Evolutionary conservation across 2,329 filamentous ascomycete species (phyloP).

Genomic region (Colletotrichum higginsianum): DNA sequence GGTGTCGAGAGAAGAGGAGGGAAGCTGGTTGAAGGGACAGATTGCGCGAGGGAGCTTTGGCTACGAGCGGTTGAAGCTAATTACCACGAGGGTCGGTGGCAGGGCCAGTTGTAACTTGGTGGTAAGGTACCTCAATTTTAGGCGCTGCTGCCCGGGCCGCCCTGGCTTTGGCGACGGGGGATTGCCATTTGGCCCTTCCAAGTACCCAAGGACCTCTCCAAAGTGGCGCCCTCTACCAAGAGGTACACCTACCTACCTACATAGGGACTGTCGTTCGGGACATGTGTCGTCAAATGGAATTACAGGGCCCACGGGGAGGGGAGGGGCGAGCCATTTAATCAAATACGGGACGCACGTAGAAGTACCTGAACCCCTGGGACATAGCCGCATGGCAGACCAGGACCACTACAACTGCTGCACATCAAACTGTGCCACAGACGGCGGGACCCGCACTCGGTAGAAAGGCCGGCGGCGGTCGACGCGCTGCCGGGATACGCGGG

Average conservation of each 20-base stretch:
- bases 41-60: conserved; percentile 39
- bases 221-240: conserved; percentile 1
- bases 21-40: conserved; percentile 43
- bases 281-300: conserved; percentile 45
- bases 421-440: conserved; percentile 28
- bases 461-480: conserved; percentile 14
- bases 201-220: not conserved
- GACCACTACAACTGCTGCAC: not conserved
- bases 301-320: conserved; percentile 15
- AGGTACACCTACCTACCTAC: not conserved
- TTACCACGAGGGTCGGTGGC: conserved; percentile 12
- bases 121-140: conserved; percentile 4
- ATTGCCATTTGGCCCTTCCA: not conserved
- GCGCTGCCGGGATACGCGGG: conserved; percentile 25
- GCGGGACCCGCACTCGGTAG: conserved; percentile 18
- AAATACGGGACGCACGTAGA: not conserved
- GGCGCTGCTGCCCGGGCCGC: not conserved
- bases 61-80: conserved; percentile 27
- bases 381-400: not conserved
- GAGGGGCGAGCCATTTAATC: not conserved
- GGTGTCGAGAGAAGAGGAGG: conserved; percentile 41
- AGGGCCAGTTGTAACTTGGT: conserved; percentile 1
- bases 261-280: conserved; percentile 30
- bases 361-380: not conserved
- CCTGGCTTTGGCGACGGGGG: conserved; percentile 6